Conservation (phyloP, 2,329 filamentous ascomycete species). For the Thelonectria olida region DNA sequence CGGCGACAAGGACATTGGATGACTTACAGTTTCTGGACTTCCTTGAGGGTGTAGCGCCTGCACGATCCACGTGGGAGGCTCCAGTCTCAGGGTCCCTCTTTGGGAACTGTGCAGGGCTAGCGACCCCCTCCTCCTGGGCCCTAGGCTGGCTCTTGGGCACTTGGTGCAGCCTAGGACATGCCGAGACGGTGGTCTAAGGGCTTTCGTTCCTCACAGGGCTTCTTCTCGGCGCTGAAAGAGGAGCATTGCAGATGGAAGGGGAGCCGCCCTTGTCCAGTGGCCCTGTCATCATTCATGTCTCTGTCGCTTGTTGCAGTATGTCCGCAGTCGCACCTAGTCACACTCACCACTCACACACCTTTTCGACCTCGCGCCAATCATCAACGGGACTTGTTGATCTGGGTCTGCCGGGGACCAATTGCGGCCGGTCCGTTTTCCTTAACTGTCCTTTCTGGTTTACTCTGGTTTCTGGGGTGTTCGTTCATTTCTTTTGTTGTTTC, state of each 20-base stretch:
- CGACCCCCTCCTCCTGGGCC: conserved; percentile 23
- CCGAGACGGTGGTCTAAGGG: conserved; percentile 11
- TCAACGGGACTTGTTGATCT: not conserved
- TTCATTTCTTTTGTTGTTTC: conserved; percentile 9
- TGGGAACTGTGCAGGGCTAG: conserved; percentile 41
- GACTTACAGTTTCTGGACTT: conserved; percentile 35
- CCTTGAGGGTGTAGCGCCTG: conserved; percentile 40
- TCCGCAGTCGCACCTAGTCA: conserved; percentile 7
- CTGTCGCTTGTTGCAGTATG: not conserved
- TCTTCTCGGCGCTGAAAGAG: conserved; percentile 17
- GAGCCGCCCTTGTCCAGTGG: not conserved
- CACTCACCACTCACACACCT: not conserved
- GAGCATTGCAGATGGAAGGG: not conserved
- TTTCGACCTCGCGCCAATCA: conserved; percentile 2
- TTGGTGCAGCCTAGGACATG: conserved; percentile 18
- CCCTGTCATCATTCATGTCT: not conserved
- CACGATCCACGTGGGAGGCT: conserved; percentile 45
- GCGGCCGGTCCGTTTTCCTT: conserved; percentile 5
- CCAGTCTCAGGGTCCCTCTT: conserved; percentile 35
- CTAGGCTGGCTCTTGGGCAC: too few species aligned
- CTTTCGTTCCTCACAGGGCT: conserved; percentile 18
- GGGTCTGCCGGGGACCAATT: not conserved
- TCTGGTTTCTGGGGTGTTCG: conserved; percentile 12
- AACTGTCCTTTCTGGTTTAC: conserved; percentile 6
- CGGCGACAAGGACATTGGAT: conserved; percentile 30